Evolutionary conservation across 1,139 yeast species (phyloP), one percentile per base, ranked within the genome.

Genomic region (Suhomyces ambrosiae): DNA sequence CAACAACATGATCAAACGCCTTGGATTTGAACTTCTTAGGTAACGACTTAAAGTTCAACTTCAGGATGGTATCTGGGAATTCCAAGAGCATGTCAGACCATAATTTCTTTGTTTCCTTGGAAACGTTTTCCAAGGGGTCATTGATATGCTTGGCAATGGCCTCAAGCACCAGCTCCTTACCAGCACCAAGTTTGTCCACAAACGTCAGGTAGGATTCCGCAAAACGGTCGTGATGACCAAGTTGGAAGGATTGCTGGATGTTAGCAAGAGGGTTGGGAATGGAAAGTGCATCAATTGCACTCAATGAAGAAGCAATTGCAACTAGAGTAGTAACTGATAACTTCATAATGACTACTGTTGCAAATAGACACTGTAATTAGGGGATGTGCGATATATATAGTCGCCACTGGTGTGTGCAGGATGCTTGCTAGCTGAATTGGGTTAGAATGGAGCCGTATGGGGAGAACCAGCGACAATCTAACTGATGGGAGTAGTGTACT

Each of bases 71-170:
- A 18, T 71, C 65, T 15, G 88, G 88, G 61, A 74, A 81, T 34
- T 70, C 66, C 54, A 69, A 47, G 36, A 80, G 59, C 80, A 82
- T 75, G 33, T 82, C 86, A 26, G 72, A 52, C 89, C 88, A 82
- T 35, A 75, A 53, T 29, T 62, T 50, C 52, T 74, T 71, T 44
- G 82, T 63, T 23, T 75, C 80, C 15, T 61, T 55, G 8, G 82
- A 63, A 37, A 81, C 53, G 15, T 65, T 53, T 29, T 71, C 76
- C 32, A 71, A 41, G 6, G 80, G 74, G 48, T 74, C 71, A 37
- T 75, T 70, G 52, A 80, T 56, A 32, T 58, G 61, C 44, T 56
- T 53, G 27, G 73, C 60, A 44, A 70, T 60, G 33, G 65, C 49
- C 27, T 54, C 55, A 25, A 68, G 40, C 10, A 67, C 49, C 24